phyloP scores from a whole-genome alignment of 2,329 filamentous ascomycete species.

The Hypoxylon sp. region DNA sequence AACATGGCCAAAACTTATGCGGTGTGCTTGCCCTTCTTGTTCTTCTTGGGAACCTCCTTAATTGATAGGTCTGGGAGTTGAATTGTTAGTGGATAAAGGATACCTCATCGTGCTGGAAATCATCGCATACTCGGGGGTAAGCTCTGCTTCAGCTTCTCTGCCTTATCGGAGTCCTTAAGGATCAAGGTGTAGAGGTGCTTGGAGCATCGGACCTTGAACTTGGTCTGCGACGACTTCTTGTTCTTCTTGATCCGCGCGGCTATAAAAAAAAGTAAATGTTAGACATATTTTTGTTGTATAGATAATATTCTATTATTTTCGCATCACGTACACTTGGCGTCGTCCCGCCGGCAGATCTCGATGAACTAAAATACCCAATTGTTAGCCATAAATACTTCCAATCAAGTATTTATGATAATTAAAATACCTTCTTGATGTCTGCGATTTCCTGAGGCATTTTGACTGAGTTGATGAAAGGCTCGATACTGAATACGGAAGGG shows the following conservation, averaged over 20 bases:
- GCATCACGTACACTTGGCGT: conserved; percentile 92
- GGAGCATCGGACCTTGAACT: conserved; percentile 99
- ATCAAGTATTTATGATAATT: conserved; percentile 25
- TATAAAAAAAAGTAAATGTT: conserved; percentile 59
- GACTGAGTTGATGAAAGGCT: conserved; percentile 63
- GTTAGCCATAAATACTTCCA: conserved; percentile 44
- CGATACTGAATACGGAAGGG: conserved; percentile 34
- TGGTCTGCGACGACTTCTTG: conserved; percentile 90
- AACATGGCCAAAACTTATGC: conserved; percentile 25
- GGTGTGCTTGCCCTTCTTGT: conserved; percentile 65
- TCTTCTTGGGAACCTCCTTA: conserved; percentile 67
- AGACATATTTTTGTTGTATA: conserved; percentile 46
- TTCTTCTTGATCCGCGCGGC: conserved; percentile 97
- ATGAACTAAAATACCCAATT: conserved; percentile 81
- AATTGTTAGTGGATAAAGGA: conserved; percentile 45
- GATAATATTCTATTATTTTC: conserved; percentile 25
- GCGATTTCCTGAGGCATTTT: conserved; percentile 98
- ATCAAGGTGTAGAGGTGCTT: conserved; percentile 97
- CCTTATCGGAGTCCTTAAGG: conserved; percentile 99
- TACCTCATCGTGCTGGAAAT: background rate
- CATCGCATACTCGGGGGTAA: conserved; percentile 89
- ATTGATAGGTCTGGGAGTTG: conserved; percentile 63
- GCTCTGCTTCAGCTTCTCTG: conserved; percentile 99
- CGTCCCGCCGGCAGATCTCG: conserved; percentile 99
- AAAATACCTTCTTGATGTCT: conserved; percentile 89